phyloP scores from a whole-genome alignment of 306 rosid genomes.

The Prosopis cineraria region DNA sequence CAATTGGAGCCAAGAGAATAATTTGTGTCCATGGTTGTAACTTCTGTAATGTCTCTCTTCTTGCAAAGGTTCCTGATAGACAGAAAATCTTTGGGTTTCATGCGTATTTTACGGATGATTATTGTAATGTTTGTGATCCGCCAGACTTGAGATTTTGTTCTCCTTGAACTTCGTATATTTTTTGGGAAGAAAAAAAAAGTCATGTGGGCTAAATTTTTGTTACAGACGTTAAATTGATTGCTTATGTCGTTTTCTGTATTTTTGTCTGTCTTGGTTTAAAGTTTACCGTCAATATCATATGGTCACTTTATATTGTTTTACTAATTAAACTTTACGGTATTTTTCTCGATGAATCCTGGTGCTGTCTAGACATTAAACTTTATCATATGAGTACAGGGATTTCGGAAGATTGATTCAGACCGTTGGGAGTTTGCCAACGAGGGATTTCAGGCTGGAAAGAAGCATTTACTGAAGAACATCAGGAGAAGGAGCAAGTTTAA shows the following conservation, averaged over 20 bases:
- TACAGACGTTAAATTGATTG: not conserved
- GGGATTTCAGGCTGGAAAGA: conserved; percentile 85
- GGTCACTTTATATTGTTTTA: not conserved
- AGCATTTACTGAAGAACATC: conserved; percentile 79
- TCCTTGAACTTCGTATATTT: not conserved
- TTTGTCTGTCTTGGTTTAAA: not conserved
- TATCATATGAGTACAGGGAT: conserved; percentile 57
- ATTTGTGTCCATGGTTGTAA: not conserved
- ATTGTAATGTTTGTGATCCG: not conserved
- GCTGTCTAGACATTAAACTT: not conserved
- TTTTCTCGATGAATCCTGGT: not conserved
- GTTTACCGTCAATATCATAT: not conserved
- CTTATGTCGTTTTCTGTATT: not conserved
- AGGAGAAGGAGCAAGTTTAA: conserved; percentile 67
- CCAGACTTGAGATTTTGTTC: not conserved
- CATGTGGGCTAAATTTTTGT: not conserved
- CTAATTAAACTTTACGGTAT: not conserved
- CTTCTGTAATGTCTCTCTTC: not conserved
- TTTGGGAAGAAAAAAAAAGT: not conserved
- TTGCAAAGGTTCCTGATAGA: not conserved
- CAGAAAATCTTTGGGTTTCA: not conserved
- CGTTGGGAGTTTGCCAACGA: conserved; percentile 96
- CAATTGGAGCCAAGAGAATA: not conserved
- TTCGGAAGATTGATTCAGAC: conserved; percentile 80
- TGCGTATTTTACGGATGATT: not conserved